A percentile compares a stretch with the other conserved stretches of the same genome.
These are phyloP conservation scores for Boletus coccyginus DNA, from an alignment of 768 basidiomycete species.

Conservation along the genomic window DNA sequence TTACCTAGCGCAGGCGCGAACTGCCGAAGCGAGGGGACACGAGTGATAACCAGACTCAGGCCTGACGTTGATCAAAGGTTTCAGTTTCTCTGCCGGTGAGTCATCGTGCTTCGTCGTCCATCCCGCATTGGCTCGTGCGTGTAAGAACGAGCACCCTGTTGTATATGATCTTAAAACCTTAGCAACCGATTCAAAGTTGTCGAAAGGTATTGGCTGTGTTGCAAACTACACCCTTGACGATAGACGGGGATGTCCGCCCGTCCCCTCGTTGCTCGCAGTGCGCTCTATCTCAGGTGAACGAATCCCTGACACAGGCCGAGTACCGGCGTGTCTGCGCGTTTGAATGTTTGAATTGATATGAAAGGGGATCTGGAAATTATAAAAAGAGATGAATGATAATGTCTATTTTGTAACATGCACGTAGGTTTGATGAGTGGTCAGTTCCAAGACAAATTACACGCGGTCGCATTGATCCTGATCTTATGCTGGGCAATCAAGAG, in stretches of 20 bases:
- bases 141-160: neutral
- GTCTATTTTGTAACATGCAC: conserved; percentile 13
- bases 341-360: neutral
- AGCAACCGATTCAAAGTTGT: conserved; percentile 2
- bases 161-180: neutral
- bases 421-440: conserved; percentile 13
- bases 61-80: too few species aligned
- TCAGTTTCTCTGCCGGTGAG: too few species aligned
- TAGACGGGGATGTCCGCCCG: conserved; percentile 8
- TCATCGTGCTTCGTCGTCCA: neutral
- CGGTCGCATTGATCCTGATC: conserved; percentile 18
- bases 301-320: neutral
- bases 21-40: too few species aligned
- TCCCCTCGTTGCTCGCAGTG: neutral
- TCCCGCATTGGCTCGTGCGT: neutral
- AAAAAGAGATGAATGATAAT: neutral
- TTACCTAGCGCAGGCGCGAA: too few species aligned
- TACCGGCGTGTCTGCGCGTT: neutral
- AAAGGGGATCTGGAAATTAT: conserved; percentile 10
- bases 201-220: neutral
- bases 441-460: conserved; percentile 2
- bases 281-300: neutral
- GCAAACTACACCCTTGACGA: neutral
- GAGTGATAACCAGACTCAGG: too few species aligned
- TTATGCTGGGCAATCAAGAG: conserved; percentile 3